These are phyloP conservation scores for Populus simonii DNA, from an alignment of 345 rosid genomes.

Conservation along the genomic window DNA sequence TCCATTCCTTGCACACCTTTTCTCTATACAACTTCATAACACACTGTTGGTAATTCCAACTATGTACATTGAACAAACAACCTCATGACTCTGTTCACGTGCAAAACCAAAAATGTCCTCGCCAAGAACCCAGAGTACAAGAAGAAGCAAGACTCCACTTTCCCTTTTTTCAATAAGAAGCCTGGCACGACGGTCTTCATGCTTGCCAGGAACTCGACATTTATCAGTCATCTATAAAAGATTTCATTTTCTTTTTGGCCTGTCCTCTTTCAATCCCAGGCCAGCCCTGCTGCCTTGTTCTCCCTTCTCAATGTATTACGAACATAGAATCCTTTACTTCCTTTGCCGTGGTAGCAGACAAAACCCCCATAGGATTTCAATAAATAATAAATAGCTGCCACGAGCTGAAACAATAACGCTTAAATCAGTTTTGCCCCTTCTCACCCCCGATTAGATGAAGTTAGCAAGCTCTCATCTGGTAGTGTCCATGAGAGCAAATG, in stretches of 20 bases:
- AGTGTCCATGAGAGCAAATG: slow-evolving; percentile 88
- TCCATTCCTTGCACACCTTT: slow-evolving; percentile 14
- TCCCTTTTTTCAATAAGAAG: slow-evolving; percentile 13
- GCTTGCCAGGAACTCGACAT: slow-evolving; percentile 8
- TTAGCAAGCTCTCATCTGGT: slow-evolving; percentile 73
- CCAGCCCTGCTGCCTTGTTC: slow-evolving; percentile 29
- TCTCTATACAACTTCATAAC: slow-evolving; percentile 40
- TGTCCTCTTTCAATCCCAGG: slow-evolving; percentile 19
- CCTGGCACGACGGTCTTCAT: slow-evolving; percentile 6
- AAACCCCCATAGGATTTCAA: slow-evolving; percentile 19
- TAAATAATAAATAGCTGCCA: slow-evolving; percentile 11
- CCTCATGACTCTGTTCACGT: neutral
- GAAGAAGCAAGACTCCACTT: slow-evolving; percentile 9
- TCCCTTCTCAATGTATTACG: neutral
- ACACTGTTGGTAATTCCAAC: slow-evolving; percentile 23
- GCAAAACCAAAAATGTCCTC: slow-evolving; percentile 20
- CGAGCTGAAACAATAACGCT: slow-evolving; percentile 17
- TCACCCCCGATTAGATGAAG: slow-evolving; percentile 61
- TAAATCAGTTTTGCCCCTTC: neutral
- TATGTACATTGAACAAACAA: slow-evolving; percentile 35
- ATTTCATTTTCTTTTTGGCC: slow-evolving; percentile 1
- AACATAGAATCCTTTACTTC: slow-evolving; percentile 14
- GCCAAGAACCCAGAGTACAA: slow-evolving; percentile 22
- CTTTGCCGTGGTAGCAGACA: slow-evolving; percentile 9
- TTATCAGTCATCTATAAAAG: neutral